Evolutionary conservation across 176 grass and related monocot species (phyloP).

Genomic region (Zizania latifolia): DNA sequence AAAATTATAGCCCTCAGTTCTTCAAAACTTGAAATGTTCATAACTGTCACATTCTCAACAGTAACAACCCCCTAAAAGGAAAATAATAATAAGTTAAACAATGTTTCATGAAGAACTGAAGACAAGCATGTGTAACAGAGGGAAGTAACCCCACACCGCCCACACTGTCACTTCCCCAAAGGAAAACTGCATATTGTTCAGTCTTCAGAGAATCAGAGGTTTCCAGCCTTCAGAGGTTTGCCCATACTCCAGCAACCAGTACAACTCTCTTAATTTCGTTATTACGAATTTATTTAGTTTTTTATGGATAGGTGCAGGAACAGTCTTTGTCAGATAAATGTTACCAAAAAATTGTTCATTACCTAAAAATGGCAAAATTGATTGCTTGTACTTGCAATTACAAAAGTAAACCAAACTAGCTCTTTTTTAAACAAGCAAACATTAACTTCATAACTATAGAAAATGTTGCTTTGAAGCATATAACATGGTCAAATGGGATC

Average conservation of each 20-base stretch:
- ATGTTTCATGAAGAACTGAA: neutral
- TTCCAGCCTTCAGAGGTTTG: too few species aligned
- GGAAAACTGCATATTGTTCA: neutral
- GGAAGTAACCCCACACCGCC: neutral
- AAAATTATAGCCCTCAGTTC: constrained; percentile 69
- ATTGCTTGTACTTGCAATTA: neutral
- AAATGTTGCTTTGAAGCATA: neutral
- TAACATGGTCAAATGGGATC: neutral
- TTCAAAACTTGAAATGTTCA: constrained; percentile 81
- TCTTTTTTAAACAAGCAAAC: neutral
- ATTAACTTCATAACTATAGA: neutral
- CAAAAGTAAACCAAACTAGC: neutral
- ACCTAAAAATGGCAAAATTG: neutral
- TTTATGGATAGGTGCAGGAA: neutral
- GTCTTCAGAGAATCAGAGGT: too few species aligned
- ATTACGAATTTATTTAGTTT: neutral
- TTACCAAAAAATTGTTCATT: neutral
- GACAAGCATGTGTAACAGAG: neutral
- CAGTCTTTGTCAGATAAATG: neutral
- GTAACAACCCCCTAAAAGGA: constrained; percentile 78
- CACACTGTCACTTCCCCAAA: neutral
- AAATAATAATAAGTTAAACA: neutral
- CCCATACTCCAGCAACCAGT: neutral
- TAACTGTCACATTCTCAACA: constrained; percentile 75
- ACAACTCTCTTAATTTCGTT: neutral